phyloP scores from a whole-genome alignment of 805 yeast genomes.

The Candida germanica region DNA sequence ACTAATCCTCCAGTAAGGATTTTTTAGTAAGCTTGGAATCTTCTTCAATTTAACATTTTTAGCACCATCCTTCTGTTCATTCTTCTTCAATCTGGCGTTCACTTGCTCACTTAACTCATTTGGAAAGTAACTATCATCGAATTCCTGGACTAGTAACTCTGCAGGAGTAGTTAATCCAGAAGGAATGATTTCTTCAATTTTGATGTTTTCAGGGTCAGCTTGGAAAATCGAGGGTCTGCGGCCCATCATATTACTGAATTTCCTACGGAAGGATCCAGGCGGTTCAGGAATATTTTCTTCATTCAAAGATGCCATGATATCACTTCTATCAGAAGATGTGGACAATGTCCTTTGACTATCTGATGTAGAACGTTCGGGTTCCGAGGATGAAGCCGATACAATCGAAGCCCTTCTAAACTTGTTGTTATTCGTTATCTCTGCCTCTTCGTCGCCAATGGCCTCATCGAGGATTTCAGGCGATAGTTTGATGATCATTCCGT shows the following conservation, averaged over 20 bases:
- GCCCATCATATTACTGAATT: slow-evolving; percentile 38
- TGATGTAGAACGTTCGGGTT: slow-evolving; percentile 3
- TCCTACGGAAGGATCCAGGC: slow-evolving; percentile 30
- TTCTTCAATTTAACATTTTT: slow-evolving; percentile 44
- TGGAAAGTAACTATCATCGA: slow-evolving; percentile 26
- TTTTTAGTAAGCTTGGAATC: slow-evolving; percentile 50
- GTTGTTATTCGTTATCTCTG: slow-evolving; percentile 4
- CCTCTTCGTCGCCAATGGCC: slow-evolving; percentile 14
- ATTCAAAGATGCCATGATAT: slow-evolving; percentile 12
- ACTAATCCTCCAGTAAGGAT: slow-evolving; percentile 83
- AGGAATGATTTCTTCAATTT: slow-evolving; percentile 35
- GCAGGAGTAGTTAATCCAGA: slow-evolving; percentile 43
- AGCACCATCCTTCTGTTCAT: slow-evolving; percentile 1
- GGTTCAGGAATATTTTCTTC: slow-evolving; percentile 18
- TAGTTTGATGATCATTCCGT: slow-evolving; percentile 38
- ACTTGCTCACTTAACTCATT: slow-evolving; percentile 10
- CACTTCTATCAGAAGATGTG: slow-evolving; percentile 11
- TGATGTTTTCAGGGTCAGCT: slow-evolving; percentile 34
- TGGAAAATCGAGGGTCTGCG: slow-evolving; percentile 39
- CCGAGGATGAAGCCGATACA: slow-evolving; percentile 15
- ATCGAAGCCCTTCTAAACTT: slow-evolving; percentile 10
- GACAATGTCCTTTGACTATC: slow-evolving; percentile 6
- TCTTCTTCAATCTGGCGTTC: slow-evolving; percentile 7
- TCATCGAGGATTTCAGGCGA: slow-evolving; percentile 39
- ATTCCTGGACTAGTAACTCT: slow-evolving; percentile 34